These are phyloP conservation scores for Sanghuangporus weigelae DNA, from an alignment of 1,284 basidiomycete genomes.

Conservation along the genomic window DNA sequence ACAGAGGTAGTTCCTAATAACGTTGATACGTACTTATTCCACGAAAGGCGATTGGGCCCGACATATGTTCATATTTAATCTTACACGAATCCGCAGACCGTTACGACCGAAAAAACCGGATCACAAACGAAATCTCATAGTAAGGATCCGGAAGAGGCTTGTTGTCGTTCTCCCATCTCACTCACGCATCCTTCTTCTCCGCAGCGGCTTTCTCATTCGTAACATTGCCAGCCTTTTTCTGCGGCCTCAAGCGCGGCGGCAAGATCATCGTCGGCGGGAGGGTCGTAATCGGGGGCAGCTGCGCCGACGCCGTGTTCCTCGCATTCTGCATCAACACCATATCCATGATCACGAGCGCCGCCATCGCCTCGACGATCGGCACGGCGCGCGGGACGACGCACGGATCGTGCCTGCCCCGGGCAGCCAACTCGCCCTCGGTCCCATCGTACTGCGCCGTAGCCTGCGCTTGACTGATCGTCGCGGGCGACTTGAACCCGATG, in stretches of 20 bases:
- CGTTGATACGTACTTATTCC: too few species aligned
- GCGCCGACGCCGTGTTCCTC: slow-evolving; percentile 57
- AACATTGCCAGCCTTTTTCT: neutral
- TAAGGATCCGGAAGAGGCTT: too few species aligned
- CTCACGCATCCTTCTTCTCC: neutral
- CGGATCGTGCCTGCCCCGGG: slow-evolving; percentile 93
- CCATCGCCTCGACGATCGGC: slow-evolving; percentile 99
- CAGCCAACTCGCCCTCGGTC: slow-evolving; percentile 79
- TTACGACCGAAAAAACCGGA: neutral
- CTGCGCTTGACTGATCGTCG: slow-evolving; percentile 94
- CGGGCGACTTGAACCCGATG: slow-evolving; percentile 97
- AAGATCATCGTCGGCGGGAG: slow-evolving; percentile 85
- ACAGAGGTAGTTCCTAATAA: too few species aligned
- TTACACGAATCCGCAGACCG: too few species aligned
- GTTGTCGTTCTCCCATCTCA: neutral
- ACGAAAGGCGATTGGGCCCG: too few species aligned
- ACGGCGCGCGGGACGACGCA: slow-evolving; percentile 98
- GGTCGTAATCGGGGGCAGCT: slow-evolving; percentile 75
- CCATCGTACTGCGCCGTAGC: slow-evolving; percentile 92
- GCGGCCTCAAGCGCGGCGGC: slow-evolving; percentile 28
- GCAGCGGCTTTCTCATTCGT: neutral
- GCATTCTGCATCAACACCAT: slow-evolving; percentile 84
- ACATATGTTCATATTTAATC: too few species aligned
- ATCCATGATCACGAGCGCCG: slow-evolving; percentile 93
- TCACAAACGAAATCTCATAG: neutral